phyloP scores from a whole-genome alignment of 1,284 basidiomycete species.

The Ceratobasidium sp. region DNA sequence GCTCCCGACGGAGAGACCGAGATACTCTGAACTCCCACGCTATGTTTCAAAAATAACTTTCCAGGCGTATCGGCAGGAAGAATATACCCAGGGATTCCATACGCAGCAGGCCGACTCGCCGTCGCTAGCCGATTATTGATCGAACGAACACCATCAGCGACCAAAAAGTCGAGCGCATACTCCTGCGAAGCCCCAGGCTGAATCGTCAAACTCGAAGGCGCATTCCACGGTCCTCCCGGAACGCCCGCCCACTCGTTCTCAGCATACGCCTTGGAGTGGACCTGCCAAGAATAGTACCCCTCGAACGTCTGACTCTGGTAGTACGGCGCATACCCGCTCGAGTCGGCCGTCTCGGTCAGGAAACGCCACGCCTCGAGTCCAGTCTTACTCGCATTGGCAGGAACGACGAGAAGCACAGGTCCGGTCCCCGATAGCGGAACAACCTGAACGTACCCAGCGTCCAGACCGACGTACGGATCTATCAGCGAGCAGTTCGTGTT shows the following conservation, averaged over 20 bases:
- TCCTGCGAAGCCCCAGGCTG: conserved; percentile 66
- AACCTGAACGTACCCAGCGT: conserved; percentile 68
- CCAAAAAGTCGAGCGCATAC: conserved; percentile 67
- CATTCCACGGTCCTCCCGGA: conserved; percentile 66
- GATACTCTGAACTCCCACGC: conserved; percentile 61
- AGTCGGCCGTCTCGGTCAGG: conserved; percentile 64
- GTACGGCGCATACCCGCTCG: conserved; percentile 57
- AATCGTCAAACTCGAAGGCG: conserved; percentile 65
- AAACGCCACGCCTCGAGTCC: conserved; percentile 73
- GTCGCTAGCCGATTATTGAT: conserved; percentile 65
- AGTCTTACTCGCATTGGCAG: conserved; percentile 60
- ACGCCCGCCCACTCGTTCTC: conserved; percentile 68
- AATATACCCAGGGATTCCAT: conserved; percentile 69
- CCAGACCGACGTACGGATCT: conserved; percentile 71
- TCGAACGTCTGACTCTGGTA: conserved; percentile 75
- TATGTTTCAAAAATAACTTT: conserved; percentile 68
- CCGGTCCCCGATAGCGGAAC: conserved; percentile 69
- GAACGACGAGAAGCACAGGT: conserved; percentile 66
- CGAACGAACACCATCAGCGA: conserved; percentile 65
- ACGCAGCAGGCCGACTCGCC: conserved; percentile 65
- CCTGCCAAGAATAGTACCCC: conserved; percentile 72
- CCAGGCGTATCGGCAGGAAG: conserved; percentile 65
- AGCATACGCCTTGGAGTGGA: conserved; percentile 71
- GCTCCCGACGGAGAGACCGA: conserved; percentile 65
- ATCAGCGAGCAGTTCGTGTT: conserved; percentile 69